Evolutionary conservation across 2,329 filamentous ascomycete species (phyloP).

Genomic region (Tolypocladium capitatum): DNA sequence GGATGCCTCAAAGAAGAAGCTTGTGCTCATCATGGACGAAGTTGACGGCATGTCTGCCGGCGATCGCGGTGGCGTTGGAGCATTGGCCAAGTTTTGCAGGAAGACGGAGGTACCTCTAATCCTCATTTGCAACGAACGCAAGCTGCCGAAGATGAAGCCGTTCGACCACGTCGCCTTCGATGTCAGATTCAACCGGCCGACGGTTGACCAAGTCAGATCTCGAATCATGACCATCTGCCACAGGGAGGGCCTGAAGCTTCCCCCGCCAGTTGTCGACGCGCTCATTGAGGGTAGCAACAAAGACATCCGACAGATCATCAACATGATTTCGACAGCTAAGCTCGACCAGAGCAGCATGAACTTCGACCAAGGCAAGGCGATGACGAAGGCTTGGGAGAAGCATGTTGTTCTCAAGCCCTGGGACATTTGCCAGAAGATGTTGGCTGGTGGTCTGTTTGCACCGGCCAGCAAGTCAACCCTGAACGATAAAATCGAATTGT

Average conservation of each 20-base stretch:
- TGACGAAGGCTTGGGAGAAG: slow-evolving; percentile 98
- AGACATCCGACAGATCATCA: slow-evolving; percentile 95
- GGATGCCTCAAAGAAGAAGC: slow-evolving; percentile 73
- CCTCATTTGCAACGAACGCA: slow-evolving; percentile 92
- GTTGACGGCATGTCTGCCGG: slow-evolving; percentile 98
- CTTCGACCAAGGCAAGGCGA: slow-evolving; percentile 76
- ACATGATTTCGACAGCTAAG: slow-evolving; percentile 93
- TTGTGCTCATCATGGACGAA: slow-evolving; percentile 96
- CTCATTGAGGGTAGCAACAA: slow-evolving; percentile 91
- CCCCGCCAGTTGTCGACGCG: slow-evolving; percentile 72
- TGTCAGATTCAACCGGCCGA: slow-evolving; percentile 76
- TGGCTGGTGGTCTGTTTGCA: slow-evolving; percentile 76
- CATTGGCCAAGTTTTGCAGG: slow-evolving; percentile 85
- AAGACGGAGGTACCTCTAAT: slow-evolving; percentile 93
- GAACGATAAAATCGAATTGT: slow-evolving; percentile 96
- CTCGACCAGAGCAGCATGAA: slow-evolving; percentile 69
- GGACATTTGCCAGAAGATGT: slow-evolving; percentile 92
- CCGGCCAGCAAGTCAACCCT: slow-evolving; percentile 71
- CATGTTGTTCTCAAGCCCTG: slow-evolving; percentile 93
- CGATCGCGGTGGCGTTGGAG: slow-evolving; percentile 89
- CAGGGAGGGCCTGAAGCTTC: slow-evolving; percentile 78
- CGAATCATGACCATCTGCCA: slow-evolving; percentile 92
- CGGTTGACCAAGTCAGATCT: slow-evolving; percentile 78
- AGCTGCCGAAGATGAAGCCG: slow-evolving; percentile 92
- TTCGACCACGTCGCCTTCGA: slow-evolving; percentile 82